Base-by-base conservation (phyloP, 2,329 filamentous ascomycete genomes). In the Fusarium nematophilum region DNA sequence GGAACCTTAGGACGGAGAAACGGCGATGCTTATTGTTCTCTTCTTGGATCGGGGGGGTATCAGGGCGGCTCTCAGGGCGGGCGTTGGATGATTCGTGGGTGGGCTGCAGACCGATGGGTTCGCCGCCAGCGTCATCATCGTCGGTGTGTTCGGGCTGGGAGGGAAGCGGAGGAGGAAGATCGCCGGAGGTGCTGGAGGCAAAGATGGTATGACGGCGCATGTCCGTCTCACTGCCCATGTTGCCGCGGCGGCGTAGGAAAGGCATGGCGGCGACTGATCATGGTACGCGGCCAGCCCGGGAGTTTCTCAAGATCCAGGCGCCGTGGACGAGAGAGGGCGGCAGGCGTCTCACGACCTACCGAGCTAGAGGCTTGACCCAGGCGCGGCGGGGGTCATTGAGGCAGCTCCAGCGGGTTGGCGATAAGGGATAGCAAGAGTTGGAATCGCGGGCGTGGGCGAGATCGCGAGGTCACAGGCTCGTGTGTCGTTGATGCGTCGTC, bases 1-100 rank as follows among this genome's bases (percentile, higher is more conserved):
- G 90, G 74, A 95, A 93, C 71, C 90, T 89, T 77, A 97, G 80
- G 75, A 96, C 80, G 51, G 85, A 88, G 72, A 89, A 89, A 58
- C 86, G 84, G 56, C 81, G 83, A 66, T 86, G 82, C 67, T 83
- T 87, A 27, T 77, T 76, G 26, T 76, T 79, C 69, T 86, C 81
- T 43, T 85, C 83, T 65, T 86, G 82, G 49, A 82, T 73, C 11
- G 82, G 79, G 21, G 83, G 83, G 10, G 80, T 81, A 29, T 75
- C 76, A 10, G 81, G 78, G 29, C 80, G 76, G 60, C 54, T 66
- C 33, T 39, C 58, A 37, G 58, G 57, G 36, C 52, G 58, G 37
- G 31, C 46, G 48, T 63, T 57, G 23, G 69, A 53, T 15, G 70
- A 68, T 30, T 69, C 68, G 45, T 52, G 66, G 54, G 65, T 67